phyloP scores from a whole-genome alignment of 176 grass and related monocot genomes.

The Dactylis glomerata region DNA sequence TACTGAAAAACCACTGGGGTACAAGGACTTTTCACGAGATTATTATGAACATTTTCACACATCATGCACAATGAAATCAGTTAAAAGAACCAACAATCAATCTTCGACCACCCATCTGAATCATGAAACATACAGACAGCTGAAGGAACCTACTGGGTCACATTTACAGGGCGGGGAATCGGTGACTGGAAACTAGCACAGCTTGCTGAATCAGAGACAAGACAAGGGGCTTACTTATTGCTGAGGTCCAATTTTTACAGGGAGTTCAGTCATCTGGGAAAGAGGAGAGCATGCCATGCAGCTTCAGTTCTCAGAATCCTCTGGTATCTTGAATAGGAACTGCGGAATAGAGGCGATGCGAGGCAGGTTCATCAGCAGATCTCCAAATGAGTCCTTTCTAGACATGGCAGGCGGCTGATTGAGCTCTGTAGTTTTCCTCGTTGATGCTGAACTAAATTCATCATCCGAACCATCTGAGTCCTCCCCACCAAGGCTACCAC shows the following conservation, averaged over 20 bases:
- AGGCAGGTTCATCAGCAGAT: constrained; percentile 75
- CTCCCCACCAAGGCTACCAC: constrained; percentile 25
- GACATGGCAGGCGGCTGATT: constrained; percentile 42
- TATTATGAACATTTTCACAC: background rate
- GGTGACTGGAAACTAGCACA: background rate
- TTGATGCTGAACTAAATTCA: constrained; percentile 50
- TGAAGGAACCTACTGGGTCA: constrained; percentile 24
- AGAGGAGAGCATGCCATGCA: constrained; percentile 1
- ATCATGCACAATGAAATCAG: constrained; percentile 26
- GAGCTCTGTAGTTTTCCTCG: constrained; percentile 7
- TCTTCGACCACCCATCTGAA: constrained; percentile 10
- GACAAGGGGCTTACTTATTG: constrained; percentile 32
- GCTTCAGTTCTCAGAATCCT: constrained; percentile 66
- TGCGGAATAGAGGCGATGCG: constrained; percentile 72
- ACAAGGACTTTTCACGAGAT: background rate
- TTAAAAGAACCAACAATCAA: constrained; percentile 39
- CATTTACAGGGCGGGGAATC: constrained; percentile 39
- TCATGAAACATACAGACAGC: constrained; percentile 21
- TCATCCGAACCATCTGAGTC: constrained; percentile 56
- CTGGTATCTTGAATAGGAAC: constrained; percentile 82
- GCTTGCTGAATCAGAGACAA: background rate
- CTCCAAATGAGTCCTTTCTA: constrained; percentile 79
- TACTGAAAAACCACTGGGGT: background rate
- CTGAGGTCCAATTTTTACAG: constrained; percentile 51
- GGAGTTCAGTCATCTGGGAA: background rate